These are phyloP conservation scores for Petunia axillaris DNA, from an alignment of 257 asterid species.

Conservation along the genomic window DNA sequence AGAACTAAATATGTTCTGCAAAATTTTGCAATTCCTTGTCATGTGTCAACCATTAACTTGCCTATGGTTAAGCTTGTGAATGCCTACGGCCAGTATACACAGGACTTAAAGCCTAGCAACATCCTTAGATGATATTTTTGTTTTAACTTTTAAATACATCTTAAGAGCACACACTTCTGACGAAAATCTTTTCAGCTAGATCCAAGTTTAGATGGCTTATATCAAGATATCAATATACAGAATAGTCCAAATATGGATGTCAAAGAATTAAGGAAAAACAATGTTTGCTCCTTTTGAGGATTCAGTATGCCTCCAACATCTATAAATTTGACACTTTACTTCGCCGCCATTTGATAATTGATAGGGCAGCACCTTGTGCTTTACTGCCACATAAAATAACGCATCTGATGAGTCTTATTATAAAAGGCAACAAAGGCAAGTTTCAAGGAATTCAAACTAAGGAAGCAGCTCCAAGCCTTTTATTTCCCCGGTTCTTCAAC, in stretches of 20 bases:
- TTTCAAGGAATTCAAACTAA: background rate
- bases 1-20: background rate
- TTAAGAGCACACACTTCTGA: conserved; percentile 9
- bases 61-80: background rate
- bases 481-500: conserved; percentile 5
- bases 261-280: background rate
- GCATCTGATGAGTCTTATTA: no score
- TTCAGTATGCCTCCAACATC: background rate
- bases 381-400: no score
- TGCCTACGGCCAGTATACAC: background rate
- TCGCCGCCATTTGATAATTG: background rate
- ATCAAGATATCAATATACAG: background rate
- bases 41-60: conserved; percentile 10
- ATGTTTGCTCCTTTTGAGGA: background rate
- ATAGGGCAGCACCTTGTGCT: no score
- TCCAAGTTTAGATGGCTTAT: background rate
- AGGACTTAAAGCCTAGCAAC: conserved; percentile 3
- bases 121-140: background rate
- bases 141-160: background rate
- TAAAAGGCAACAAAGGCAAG: no score
- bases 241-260: background rate
- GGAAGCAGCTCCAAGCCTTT: conserved; percentile 13
- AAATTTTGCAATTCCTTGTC: background rate
- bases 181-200: background rate
- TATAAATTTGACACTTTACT: conserved; percentile 5